Evolutionary conservation across 345 rosid genomes (phyloP).

Genomic region (Acer campestre): DNA sequence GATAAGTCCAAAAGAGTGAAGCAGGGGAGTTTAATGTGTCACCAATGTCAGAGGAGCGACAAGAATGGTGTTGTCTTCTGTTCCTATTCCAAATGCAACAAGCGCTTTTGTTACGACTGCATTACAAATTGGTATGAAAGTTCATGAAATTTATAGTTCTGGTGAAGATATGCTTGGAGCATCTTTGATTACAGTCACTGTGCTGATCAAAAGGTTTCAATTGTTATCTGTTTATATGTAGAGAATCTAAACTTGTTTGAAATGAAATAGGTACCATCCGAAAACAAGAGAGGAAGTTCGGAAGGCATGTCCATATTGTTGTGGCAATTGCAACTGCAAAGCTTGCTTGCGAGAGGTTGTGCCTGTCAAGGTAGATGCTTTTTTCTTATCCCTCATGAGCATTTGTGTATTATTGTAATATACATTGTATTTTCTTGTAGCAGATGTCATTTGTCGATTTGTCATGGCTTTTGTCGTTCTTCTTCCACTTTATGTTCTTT

Average conservation of each 20-base stretch:
- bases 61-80: slow-evolving; percentile 43
- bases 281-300: slow-evolving; percentile 28
- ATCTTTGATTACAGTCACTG: background rate
- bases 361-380: slow-evolving; percentile 25
- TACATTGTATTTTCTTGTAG: slow-evolving; percentile 2
- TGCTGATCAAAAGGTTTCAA: background rate
- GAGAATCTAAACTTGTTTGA: background rate
- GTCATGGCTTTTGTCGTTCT: too few relatives aligned
- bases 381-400: background rate
- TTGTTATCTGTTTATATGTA: background rate
- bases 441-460: background rate
- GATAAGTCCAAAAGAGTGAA: slow-evolving; percentile 2
- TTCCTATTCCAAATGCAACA: slow-evolving; percentile 25
- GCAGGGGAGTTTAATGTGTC: slow-evolving; percentile 30
- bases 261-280: slow-evolving; percentile 32
- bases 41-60: slow-evolving; percentile 52
- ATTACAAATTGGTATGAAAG: slow-evolving; percentile 33
- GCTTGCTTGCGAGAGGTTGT: slow-evolving; percentile 36
- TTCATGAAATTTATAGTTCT: background rate
- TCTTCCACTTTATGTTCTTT: slow-evolving; percentile 7
- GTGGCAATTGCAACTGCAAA: slow-evolving; percentile 40
- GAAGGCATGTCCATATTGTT: slow-evolving; percentile 39
- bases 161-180: background rate
- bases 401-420: background rate
- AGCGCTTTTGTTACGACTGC: slow-evolving; percentile 42